phyloP scores from a whole-genome alignment of 176 grass and related monocot species.

The Cenchrus fungigraminus region DNA sequence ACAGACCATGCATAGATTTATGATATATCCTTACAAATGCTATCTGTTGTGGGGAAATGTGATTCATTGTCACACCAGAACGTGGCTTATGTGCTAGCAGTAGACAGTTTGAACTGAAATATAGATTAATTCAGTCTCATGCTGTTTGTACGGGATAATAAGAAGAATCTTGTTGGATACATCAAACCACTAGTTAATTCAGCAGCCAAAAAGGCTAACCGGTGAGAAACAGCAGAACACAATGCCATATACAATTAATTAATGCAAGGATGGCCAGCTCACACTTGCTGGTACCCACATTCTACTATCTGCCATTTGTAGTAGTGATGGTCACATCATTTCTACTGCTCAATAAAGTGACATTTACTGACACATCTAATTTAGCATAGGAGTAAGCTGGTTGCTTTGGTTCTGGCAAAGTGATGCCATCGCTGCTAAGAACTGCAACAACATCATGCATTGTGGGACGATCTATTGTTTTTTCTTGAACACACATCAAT shows the following conservation, averaged over 20 bases:
- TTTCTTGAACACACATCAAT: slow-evolving; percentile 54
- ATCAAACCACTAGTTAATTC: neutral
- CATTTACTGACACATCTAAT: slow-evolving; percentile 36
- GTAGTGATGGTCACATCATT: slow-evolving; percentile 34
- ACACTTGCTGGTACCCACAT: neutral
- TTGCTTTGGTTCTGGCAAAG: slow-evolving; percentile 31
- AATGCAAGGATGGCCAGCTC: neutral
- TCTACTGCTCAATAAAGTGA: slow-evolving; percentile 23
- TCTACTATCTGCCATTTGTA: slow-evolving; percentile 46
- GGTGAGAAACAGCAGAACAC: neutral
- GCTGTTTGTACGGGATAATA: neutral
- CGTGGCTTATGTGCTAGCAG: neutral
- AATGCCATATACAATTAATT: slow-evolving; percentile 2
- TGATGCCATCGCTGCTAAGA: slow-evolving; percentile 33
- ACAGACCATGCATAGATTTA: neutral
- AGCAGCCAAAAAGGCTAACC: neutral
- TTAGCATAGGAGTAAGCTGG: slow-evolving; percentile 48
- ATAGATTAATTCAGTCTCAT: neutral
- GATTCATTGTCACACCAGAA: neutral
- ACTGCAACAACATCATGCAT: slow-evolving; percentile 45
- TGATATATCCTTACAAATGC: neutral
- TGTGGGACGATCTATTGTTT: slow-evolving; percentile 45
- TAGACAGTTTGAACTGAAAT: neutral
- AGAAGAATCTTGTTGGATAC: slow-evolving; percentile 11
- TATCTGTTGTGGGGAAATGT: slow-evolving; percentile 1